Evolutionary conservation across 306 rosid species (phyloP), one percentile per base, ranked within the genome.

Genomic region (Lablab purpureus): DNA sequence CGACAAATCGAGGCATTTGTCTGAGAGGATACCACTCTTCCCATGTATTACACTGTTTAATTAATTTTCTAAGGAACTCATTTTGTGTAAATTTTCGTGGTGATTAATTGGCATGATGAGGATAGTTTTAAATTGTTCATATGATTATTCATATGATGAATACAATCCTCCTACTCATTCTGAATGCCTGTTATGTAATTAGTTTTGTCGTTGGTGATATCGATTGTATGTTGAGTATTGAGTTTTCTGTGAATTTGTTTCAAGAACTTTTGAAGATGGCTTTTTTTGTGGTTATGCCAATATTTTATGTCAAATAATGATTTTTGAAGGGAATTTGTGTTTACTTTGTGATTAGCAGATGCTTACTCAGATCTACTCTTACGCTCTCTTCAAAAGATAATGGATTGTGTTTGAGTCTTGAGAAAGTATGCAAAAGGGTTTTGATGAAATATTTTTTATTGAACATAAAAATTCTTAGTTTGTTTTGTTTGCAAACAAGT

Each of bases 1-100:
- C 87, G 97, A 92, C 97, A 75, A 84, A 87, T 45, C 93, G 97
- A 92, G 97, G 97, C 97, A 90, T 92, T 92, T 92, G 95, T 92
- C 95, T 92, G 97, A 92, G 97, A 90, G 95, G 72, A 68, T 28
- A 22, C 56, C 85, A 21, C 83, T 66, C 52, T 76, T 70, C 18
- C 46, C 9, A 27, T 43, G 1, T 1, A 34, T 67, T 59, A 19
- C 19, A 6, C 2, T 22, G 50, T 55, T 25, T 1, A 11, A 3
- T 3, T 7, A 23, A 43, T 10, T 5, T 34, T 13, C 32, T 28
- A 4, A 8, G 4, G 4, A 9, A 0, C 3, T 19, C 10, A 0
- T 5, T 59, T 1, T 23, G 0, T 1, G 2, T 1, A 34, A 0
- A 0, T 10, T 7, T 5, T 18, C 8, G 4, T 34, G 3, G 49